Evolutionary conservation across 176 grass and related monocot genomes (phyloP).

Genomic region (Metroxylon sagu): DNA sequence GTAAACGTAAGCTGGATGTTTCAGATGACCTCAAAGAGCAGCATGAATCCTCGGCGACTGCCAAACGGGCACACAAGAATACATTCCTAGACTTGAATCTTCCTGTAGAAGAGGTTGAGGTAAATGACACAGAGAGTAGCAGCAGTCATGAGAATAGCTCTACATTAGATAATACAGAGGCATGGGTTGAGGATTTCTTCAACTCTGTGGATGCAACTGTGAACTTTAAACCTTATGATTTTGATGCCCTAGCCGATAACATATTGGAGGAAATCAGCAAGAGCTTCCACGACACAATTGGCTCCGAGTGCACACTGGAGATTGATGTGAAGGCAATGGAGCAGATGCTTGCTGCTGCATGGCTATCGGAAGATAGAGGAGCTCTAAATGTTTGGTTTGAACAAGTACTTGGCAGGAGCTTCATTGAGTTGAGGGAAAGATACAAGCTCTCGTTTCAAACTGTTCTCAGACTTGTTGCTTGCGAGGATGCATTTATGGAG

Average conservation of each 20-base stretch:
- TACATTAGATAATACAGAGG: slow-evolving; percentile 26
- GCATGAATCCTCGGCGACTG: slow-evolving; percentile 12
- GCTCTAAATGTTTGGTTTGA: slow-evolving; percentile 44
- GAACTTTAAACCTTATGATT: slow-evolving; percentile 50
- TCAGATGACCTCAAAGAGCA: slow-evolving; percentile 26
- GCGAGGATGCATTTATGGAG: slow-evolving; percentile 28
- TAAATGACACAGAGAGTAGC: slow-evolving; percentile 15
- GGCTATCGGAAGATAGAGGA: slow-evolving; percentile 32
- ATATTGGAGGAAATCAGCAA: slow-evolving; percentile 47
- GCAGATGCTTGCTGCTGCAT: slow-evolving; percentile 62
- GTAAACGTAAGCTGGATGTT: slow-evolving; percentile 42
- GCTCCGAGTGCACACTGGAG: slow-evolving; percentile 39
- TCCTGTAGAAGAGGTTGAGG: slow-evolving; percentile 37
- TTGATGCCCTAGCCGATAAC: slow-evolving; percentile 42
- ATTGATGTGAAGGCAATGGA: slow-evolving; percentile 50
- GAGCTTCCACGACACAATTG: slow-evolving; percentile 19
- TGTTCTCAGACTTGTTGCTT: slow-evolving; percentile 47
- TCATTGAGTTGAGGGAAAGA: slow-evolving; percentile 50
- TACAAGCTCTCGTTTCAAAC: slow-evolving; percentile 19
- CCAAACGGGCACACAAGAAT: slow-evolving; percentile 39
- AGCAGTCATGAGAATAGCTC: slow-evolving; percentile 27
- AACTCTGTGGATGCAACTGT: slow-evolving; percentile 32
- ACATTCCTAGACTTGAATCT: slow-evolving; percentile 66
- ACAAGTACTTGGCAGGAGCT: slow-evolving; percentile 46
- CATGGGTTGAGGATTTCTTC: slow-evolving; percentile 37